Base-by-base conservation (phyloP, 208 protist genomes). In the Endotrypanum monterogeii region DNA sequence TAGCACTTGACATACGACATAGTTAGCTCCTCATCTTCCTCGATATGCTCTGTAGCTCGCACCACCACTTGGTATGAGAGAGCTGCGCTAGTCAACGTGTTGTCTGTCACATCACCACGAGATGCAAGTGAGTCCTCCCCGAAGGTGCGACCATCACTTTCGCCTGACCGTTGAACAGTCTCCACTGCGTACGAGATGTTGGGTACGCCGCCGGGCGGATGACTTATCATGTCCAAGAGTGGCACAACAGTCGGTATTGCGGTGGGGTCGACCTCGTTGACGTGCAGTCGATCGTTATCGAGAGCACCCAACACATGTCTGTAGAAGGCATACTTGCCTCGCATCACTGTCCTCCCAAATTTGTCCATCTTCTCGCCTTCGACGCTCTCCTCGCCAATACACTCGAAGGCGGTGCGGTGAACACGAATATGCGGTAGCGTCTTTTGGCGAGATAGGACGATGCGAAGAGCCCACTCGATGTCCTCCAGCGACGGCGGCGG, bases 151-250 rank as follows among this genome's bases (percentile, higher is more conserved):
- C 7, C 37, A 46, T 5, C 18, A 18, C 25, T n/a, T 46, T 25
- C 41, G 25, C 32, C 50, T 2, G n/a, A 16, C 37, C 39, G 2
- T 28, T 48, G 32, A 9, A 76, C n/a, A 18, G 63, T 25, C 62
- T 88, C 80, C 25, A 89, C 76, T 2, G 28, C 39, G 61, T 82
- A 77, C 37, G 23, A n/a, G 16, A 78, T 76, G 52, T 91, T 91
- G 11, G 79, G 67, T 12, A 83, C 67, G 8, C 86, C 86, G 54
- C 79, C 71, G 7, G 83, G 76, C 0, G 80, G 76, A 71, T 88
- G 83, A 12, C 83, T 75, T n/a, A 94, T 35, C 81, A 94, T 82
- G 74, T 88, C 84, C 16, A 91, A 28, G 77, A 90, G 68, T 23
- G 89, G 86, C 67, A 89, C 76, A 3, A 94, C 51, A 5, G 85